These are phyloP conservation scores for Trametes sp. DNA, from an alignment of 1,284 basidiomycete species.

Conservation along the genomic window DNA sequence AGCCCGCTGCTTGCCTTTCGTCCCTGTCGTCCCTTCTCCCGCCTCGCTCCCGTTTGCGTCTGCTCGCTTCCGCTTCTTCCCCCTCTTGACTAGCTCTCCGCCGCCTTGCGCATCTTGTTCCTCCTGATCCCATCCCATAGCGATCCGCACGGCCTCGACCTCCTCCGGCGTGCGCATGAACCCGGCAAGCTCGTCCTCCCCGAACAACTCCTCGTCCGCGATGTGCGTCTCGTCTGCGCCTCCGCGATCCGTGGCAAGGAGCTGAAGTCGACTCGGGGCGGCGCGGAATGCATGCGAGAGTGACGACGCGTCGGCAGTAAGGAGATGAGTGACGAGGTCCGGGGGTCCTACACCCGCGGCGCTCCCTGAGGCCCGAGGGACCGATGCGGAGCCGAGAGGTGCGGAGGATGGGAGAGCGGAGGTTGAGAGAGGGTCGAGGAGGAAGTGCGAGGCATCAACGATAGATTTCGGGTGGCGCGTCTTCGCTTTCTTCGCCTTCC, in stretches of 20 bases:
- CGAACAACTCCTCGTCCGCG: conserved; percentile 54
- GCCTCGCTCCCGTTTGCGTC: conserved; percentile 3
- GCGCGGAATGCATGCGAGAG: conserved; percentile 39
- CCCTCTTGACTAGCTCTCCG: neutral
- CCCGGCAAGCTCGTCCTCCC: conserved; percentile 51
- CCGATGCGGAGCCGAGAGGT: conserved; percentile 17
- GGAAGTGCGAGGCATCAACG: conserved; percentile 57
- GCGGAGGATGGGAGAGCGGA: conserved; percentile 36
- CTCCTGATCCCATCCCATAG: conserved; percentile 44
- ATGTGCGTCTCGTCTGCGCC: conserved; percentile 50
- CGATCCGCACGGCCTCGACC: conserved; percentile 42
- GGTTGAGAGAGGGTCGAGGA: conserved; percentile 58
- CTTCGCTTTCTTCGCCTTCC: conserved; percentile 49
- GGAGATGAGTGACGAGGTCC: conserved; percentile 52
- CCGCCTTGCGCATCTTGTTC: conserved; percentile 4
- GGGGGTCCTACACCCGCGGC: conserved; percentile 8
- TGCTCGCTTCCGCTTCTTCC: conserved; percentile 24
- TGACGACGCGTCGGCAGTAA: conserved; percentile 53
- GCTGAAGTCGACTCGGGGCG: conserved; percentile 67
- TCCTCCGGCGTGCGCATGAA: conserved; percentile 48
- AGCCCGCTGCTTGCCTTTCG: conserved; percentile 23
- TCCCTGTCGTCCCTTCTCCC: conserved; percentile 1
- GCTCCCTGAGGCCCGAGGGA: neutral
- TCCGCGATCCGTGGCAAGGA: conserved; percentile 60
- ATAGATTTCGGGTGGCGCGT: conserved; percentile 47